Evolutionary conservation across 2,329 filamentous ascomycete species (phyloP).

Genomic region (Grosmannia serpens): DNA sequence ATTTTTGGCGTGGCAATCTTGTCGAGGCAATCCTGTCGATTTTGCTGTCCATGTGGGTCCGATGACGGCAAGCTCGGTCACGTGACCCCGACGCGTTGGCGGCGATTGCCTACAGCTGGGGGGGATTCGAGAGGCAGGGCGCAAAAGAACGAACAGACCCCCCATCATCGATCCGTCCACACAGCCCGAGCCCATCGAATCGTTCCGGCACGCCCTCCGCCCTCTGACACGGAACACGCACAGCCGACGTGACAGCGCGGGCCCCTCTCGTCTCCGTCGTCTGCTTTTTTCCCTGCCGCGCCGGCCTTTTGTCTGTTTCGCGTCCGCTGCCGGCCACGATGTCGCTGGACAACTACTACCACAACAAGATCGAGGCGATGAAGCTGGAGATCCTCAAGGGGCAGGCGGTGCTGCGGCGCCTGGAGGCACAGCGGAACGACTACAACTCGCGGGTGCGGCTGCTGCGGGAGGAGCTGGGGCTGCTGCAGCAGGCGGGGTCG

Average conservation of each 20-base stretch:
- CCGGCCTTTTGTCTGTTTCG: too few relatives aligned
- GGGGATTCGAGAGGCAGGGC: background rate
- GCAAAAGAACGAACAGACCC: background rate
- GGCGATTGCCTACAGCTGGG: background rate
- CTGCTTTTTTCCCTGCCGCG: too few relatives aligned
- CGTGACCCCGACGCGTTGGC: background rate
- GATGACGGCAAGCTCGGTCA: background rate
- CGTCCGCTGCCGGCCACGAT: constrained; percentile 43
- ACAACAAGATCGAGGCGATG: constrained; percentile 99
- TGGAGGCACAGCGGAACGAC: constrained; percentile 97
- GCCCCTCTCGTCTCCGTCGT: too few relatives aligned
- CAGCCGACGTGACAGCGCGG: too few relatives aligned
- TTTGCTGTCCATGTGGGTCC: background rate
- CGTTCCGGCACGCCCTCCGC: too few relatives aligned
- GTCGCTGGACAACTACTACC: constrained; percentile 98
- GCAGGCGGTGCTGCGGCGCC: constrained; percentile 83
- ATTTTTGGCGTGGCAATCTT: background rate
- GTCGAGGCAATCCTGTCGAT: too few relatives aligned
- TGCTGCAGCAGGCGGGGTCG: constrained; percentile 92
- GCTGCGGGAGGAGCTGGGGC: constrained; percentile 85
- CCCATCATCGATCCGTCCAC: too few relatives aligned
- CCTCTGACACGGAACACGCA: too few relatives aligned
- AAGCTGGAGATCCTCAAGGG: constrained; percentile 99
- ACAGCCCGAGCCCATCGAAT: too few relatives aligned
- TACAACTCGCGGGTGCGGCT: constrained; percentile 97